Evolutionary conservation across 2,329 filamentous ascomycete genomes (phyloP).

Genomic region (Ascochyta lentis): DNA sequence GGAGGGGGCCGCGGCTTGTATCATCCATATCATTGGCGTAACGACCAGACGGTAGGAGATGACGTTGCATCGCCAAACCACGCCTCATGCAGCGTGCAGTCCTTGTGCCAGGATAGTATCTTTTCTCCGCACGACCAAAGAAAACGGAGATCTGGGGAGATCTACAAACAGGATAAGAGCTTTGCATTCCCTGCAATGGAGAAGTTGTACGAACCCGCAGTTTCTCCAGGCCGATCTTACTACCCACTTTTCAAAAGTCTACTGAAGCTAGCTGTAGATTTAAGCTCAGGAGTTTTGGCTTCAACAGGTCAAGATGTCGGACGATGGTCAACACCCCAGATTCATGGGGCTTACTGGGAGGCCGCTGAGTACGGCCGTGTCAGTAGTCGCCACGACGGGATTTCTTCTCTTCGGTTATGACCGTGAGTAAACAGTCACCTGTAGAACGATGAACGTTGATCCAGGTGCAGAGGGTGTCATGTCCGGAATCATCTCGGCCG

Average conservation of each 20-base stretch:
- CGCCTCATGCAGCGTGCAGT: constrained; percentile 17
- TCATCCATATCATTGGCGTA: constrained; percentile 5
- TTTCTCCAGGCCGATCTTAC: not conserved
- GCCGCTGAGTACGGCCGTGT: constrained; percentile 36
- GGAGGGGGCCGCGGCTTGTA: constrained; percentile 6
- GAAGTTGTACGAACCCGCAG: not conserved
- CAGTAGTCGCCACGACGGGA: constrained; percentile 39
- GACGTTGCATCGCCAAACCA: constrained; percentile 17
- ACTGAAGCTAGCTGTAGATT: not conserved
- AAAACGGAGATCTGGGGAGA: constrained; percentile 7
- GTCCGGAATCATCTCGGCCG: constrained; percentile 46
- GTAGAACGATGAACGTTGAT: not conserved
- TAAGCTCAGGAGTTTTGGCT: not conserved
- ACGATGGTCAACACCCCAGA: constrained; percentile 26
- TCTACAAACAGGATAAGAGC: constrained; percentile 5
- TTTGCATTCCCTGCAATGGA: not conserved
- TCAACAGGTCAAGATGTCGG: constrained; percentile 19
- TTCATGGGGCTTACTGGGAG: constrained; percentile 41
- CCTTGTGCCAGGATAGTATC: constrained; percentile 14
- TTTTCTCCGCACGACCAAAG: not conserved
- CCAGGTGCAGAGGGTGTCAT: constrained; percentile 43
- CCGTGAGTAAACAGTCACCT: constrained; percentile 23
- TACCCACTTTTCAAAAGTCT: not conserved
- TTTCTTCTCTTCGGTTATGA: constrained; percentile 45
- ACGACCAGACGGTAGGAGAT: not conserved